Percentiles rank a stretch among this genome's conserved stretches.
Conservation (phyloP, 2,329 filamentous ascomycete species). For the Albophoma yamanashiensis region DNA sequence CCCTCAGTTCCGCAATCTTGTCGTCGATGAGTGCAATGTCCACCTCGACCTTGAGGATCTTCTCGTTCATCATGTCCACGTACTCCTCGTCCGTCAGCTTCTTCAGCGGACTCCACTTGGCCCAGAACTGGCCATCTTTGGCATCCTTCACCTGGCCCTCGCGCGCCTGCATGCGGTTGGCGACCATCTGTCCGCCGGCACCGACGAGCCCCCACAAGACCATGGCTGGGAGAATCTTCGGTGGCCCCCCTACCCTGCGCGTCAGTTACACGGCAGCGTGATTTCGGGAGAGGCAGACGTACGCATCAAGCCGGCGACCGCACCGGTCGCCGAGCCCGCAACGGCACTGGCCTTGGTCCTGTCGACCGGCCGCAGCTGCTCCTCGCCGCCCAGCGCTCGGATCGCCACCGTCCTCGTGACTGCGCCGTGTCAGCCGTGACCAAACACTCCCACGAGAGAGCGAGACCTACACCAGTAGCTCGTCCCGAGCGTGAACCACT, state of each 20-base stretch:
- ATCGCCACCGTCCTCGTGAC: conserved; percentile 37
- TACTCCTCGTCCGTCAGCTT: conserved; percentile 66
- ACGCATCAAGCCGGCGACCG: conserved; percentile 47
- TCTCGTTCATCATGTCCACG: conserved; percentile 57
- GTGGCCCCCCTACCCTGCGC: conserved; percentile 33
- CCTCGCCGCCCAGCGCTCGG: conserved; percentile 36
- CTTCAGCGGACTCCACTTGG: conserved; percentile 62
- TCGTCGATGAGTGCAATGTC: conserved; percentile 74
- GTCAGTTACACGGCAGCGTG: conserved; percentile 7
- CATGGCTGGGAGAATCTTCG: conserved; percentile 40
- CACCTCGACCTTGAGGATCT: conserved; percentile 58
- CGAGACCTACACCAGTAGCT: conserved; percentile 59
- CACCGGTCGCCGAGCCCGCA: conserved; percentile 58
- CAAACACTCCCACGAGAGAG: background rate
- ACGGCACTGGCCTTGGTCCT: conserved; percentile 57
- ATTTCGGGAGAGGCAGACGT: conserved; percentile 16
- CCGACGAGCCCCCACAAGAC: conserved; percentile 35
- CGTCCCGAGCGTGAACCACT: conserved; percentile 71
- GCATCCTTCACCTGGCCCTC: conserved; percentile 25
- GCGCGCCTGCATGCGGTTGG: conserved; percentile 18
- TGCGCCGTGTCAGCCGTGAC: conserved; percentile 15
- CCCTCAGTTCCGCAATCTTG: conserved; percentile 41
- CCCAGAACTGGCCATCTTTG: conserved; percentile 34
- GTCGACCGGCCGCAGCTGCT: conserved; percentile 45
- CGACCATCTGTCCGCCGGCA: conserved; percentile 26